These are phyloP conservation scores for Stephania cephalantha DNA, from an alignment of 164 flowering plant species.

Conservation along the genomic window DNA sequence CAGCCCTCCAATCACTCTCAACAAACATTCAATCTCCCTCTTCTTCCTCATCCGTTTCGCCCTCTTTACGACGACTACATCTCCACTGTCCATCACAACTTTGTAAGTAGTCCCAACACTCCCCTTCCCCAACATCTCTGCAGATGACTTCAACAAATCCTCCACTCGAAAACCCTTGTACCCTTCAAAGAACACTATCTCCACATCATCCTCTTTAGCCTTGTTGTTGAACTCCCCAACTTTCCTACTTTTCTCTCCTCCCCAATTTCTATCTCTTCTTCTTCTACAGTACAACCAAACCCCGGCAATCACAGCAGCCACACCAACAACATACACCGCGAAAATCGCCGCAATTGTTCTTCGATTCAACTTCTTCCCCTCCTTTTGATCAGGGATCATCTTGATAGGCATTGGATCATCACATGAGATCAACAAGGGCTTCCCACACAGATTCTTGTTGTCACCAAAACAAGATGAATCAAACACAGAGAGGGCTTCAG, in stretches of 20 bases:
- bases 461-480: conserved; percentile 28
- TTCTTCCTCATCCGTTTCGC: conserved; percentile 28
- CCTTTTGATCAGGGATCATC: neutral
- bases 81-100: conserved; percentile 39
- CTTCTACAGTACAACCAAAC: conserved; percentile 18
- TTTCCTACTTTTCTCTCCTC: neutral
- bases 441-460: conserved; percentile 45
- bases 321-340: conserved; percentile 10
- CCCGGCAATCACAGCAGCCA: conserved; percentile 9
- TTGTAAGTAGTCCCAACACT: conserved; percentile 46
- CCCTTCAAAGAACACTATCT: conserved; percentile 36
- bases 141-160: conserved; percentile 44
- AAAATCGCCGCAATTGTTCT: conserved; percentile 15
- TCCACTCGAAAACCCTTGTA: conserved; percentile 28
- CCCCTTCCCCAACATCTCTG: conserved; percentile 59
- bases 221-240: too few species aligned
- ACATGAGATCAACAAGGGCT: conserved; percentile 26
- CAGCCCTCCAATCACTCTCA: conserved; percentile 37
- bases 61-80: conserved; percentile 43
- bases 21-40: conserved; percentile 32
- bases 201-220: conserved; percentile 9
- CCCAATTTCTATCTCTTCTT: neutral
- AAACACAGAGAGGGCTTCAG: conserved; percentile 22
- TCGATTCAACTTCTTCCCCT: conserved; percentile 5
- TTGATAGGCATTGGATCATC: conserved; percentile 17